Evolutionary conservation across 495 filamentous ascomycete species (phyloP), one percentile per base, ranked within the genome.

Genomic region (Schizothecium vesticola): DNA sequence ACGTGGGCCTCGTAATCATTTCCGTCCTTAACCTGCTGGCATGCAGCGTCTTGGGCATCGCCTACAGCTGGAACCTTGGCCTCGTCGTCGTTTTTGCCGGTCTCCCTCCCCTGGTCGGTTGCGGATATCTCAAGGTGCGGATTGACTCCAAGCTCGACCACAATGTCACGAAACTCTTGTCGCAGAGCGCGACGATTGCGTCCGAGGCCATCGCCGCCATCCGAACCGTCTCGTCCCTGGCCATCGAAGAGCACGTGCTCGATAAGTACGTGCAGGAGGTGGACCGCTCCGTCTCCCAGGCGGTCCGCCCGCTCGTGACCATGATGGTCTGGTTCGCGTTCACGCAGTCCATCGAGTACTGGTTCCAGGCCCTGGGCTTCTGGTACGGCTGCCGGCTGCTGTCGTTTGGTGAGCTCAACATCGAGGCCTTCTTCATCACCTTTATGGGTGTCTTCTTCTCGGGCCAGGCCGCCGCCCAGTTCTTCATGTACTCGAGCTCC

Each of bases 131-230:
- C 80, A 89, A 95, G 22, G 93, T 96, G 76, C 91, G 88, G 73
- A 88, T 96, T 83, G 85, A 97, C 23, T 86, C 89, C 10, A 83
- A 85, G 33, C 93, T 96, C 77, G 90, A 95, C 73, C 58, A 68
- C 3, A 58, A 66, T 10, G 69, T 71, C 6, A 74, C 72, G 22
- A 75, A 74, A 23, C 51, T 67, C 76, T 78, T 9, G 86, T 89
- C 31, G 85, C 88, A 0, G 91, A 93, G 80, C 73, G 80, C 84
- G 13, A 91, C 89, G 61, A 88, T 90, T 72, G 94, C 94, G 24
- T 96, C 94, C 68, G 94, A 98, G 74, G 92, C 93, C 31, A 94
- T 93, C 51, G 89, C 88, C 6, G 92, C 93, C 19, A 97, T 97
- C 73, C 91, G 93, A 28, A 98, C 94, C 25, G 92, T 98, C 24